phyloP scores from a whole-genome alignment of 1,284 basidiomycete species.

The Prillingera fragicola region DNA sequence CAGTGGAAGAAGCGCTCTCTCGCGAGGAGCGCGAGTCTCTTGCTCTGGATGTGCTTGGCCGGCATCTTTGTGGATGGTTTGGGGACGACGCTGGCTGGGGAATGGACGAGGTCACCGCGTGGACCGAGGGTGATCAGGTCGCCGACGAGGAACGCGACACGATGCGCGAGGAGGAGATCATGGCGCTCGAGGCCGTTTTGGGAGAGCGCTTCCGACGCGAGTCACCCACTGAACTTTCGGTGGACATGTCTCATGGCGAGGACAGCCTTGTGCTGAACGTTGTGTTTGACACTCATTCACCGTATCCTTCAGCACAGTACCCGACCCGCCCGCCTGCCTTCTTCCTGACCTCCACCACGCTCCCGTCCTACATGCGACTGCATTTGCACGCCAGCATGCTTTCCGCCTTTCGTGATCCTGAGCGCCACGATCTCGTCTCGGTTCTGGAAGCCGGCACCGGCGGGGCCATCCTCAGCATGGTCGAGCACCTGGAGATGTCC shows the following conservation, averaged over 20 bases:
- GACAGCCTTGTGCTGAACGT: conserved; percentile 62
- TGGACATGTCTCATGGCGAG: conserved; percentile 54
- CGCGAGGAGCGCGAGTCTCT: conserved; percentile 36
- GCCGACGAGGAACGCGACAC: conserved; percentile 51
- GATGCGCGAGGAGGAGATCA: conserved; percentile 66
- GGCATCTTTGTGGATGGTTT: conserved; percentile 47
- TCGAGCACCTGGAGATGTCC: conserved; percentile 66
- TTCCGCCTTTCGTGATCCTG: conserved; percentile 51
- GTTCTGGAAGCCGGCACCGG: conserved; percentile 62
- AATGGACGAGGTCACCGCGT: conserved; percentile 49
- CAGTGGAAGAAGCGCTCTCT: conserved; percentile 57
- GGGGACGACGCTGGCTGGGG: conserved; percentile 48
- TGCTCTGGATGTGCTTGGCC: conserved; percentile 45
- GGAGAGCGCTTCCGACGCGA: conserved; percentile 47
- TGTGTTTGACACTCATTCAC: conserved; percentile 54
- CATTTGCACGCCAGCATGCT: conserved; percentile 69
- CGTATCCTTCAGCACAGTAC: conserved; percentile 54
- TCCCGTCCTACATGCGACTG: conserved; percentile 78
- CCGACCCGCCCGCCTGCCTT: conserved; percentile 60
- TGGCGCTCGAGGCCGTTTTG: conserved; percentile 56
- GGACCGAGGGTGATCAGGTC: conserved; percentile 48
- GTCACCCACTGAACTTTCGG: conserved; percentile 50
- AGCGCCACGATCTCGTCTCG: conserved; percentile 51
- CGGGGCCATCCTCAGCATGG: conserved; percentile 67
- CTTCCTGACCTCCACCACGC: conserved; percentile 65